Base-by-base conservation (phyloP, 2,329 filamentous ascomycete genomes). In the Aspergillus sp. region DNA sequence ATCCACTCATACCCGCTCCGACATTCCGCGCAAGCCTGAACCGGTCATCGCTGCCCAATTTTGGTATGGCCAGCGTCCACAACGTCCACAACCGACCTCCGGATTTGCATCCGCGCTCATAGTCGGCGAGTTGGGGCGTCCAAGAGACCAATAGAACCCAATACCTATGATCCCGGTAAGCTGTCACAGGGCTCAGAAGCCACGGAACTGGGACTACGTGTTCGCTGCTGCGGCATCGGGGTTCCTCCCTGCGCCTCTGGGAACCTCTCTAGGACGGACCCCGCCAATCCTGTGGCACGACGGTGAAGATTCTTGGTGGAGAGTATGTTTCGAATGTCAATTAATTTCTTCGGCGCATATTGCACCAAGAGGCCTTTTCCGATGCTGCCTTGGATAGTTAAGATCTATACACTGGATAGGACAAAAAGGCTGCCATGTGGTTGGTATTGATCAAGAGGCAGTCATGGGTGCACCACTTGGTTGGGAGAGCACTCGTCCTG, bases 31-130 rank as follows among this genome's bases (percentile, higher is more conserved):
- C 52, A 40, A 19, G 52, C 43, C 52, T 44, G 35, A 44, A 25
- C 37, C 19, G 27, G 33, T 11, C 27, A 52, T 52, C 44, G 55
- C 50, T 52, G 49, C 55, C 55, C 55, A 57, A 57, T 40, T 48
- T 21, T 12, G 40, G 47, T 48, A 15, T 37, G 35, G 35, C 35
- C 35, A 27, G n/a, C 31, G n/a, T 41, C 33, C 25, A n/a, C 31
- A 45, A n/a, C 23, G n/a, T 41, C 33, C 25, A n/a, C 31, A 45
- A 46, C 52, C 48, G 31, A 37, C n/a, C 43, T 47, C 27, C 31
- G 33, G 47, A 39, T 45, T 33, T 47, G 39, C 40, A 46, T 39
- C 47, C 25, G 41, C 48, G 48, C 19, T 17, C 43, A 27, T 7
- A 37, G 35, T 48, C 40, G 33, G 41, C 33, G 40, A 37, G 25